phyloP scores from a whole-genome alignment of 2,329 filamentous ascomycete species.

The Aspergillus brasiliensis region DNA sequence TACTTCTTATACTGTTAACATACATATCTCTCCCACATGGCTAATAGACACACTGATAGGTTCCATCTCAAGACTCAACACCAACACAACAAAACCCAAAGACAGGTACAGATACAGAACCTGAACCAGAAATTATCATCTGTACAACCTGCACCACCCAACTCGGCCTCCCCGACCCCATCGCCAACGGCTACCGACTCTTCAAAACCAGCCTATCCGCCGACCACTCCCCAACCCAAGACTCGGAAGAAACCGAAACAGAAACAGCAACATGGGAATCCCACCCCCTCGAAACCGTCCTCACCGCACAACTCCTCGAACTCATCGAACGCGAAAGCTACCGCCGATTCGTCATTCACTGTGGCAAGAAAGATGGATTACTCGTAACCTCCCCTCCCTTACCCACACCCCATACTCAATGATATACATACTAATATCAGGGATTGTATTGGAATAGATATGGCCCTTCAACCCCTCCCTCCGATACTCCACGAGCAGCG shows the following conservation, averaged over 20 bases:
- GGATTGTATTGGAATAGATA: slow-evolving; percentile 45
- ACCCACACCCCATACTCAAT: not conserved
- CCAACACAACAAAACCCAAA: too few relatives aligned
- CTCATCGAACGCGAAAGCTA: slow-evolving; percentile 58
- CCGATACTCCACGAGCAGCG: slow-evolving; percentile 54
- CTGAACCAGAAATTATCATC: slow-evolving; percentile 27
- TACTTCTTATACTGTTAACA: not conserved
- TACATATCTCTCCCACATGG: not conserved
- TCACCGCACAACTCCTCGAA: slow-evolving; percentile 59
- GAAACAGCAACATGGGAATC: slow-evolving; percentile 33
- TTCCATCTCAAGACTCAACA: not conserved
- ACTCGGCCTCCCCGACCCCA: slow-evolving; percentile 44
- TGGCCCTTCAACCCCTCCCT: slow-evolving; percentile 66
- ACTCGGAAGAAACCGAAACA: slow-evolving; percentile 22
- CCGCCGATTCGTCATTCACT: slow-evolving; percentile 57
- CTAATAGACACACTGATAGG: slow-evolving; percentile 10
- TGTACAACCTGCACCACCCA: slow-evolving; percentile 35
- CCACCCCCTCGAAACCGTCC: slow-evolving; percentile 39
- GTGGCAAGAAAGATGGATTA: slow-evolving; percentile 35
- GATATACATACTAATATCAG: not conserved
- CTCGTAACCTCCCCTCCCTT: slow-evolving; percentile 33
- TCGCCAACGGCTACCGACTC: slow-evolving; percentile 50
- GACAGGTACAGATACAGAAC: slow-evolving; percentile 32
- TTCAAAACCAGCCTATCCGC: slow-evolving; percentile 51
- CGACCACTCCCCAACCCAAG: slow-evolving; percentile 21